These are phyloP conservation scores for Meyerozyma elateridarum DNA, from an alignment of 1,139 yeast species.

Conservation along the genomic window DNA sequence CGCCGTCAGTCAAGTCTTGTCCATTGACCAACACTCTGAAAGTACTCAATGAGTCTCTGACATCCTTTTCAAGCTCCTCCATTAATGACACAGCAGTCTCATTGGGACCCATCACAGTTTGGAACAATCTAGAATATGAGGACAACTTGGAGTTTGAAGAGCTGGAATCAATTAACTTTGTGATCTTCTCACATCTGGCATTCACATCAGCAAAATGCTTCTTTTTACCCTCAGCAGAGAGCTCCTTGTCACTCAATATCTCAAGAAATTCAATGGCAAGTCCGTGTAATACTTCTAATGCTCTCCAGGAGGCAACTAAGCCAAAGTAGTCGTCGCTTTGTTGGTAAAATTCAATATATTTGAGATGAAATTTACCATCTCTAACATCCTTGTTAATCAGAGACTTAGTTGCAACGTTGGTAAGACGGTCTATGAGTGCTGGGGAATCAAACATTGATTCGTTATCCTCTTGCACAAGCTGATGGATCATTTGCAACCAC, in stretches of 20 bases:
- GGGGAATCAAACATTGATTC: conserved; percentile 28
- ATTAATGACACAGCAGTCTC: conserved; percentile 20
- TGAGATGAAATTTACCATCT: conserved; percentile 27
- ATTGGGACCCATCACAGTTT: conserved; percentile 25
- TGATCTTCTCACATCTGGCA: conserved; percentile 7
- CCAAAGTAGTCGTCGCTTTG: conserved; percentile 22
- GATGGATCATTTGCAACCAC: conserved; percentile 21
- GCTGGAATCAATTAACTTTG: no score
- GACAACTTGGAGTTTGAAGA: conserved; percentile 11
- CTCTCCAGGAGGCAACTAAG: conserved; percentile 32
- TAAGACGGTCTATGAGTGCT: conserved; percentile 23
- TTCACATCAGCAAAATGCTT: conserved; percentile 14
- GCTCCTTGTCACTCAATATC: conserved; percentile 13
- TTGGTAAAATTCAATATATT: conserved; percentile 28
- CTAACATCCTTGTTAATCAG: conserved; percentile 22
- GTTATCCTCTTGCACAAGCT: conserved; percentile 32
- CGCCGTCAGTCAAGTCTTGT: conserved; percentile 29
- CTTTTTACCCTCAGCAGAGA: conserved; percentile 15
- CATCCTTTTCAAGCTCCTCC: conserved; percentile 16
- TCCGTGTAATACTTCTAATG: conserved; percentile 32
- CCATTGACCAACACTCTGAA: conserved; percentile 23
- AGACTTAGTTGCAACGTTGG: conserved; percentile 20
- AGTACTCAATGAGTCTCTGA: conserved; percentile 17
- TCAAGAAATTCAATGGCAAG: conserved; percentile 28
- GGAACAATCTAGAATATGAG: conserved; percentile 25